Base-by-base conservation (phyloP, 2,329 filamentous ascomycete species). In the Fusarium domesticum region DNA sequence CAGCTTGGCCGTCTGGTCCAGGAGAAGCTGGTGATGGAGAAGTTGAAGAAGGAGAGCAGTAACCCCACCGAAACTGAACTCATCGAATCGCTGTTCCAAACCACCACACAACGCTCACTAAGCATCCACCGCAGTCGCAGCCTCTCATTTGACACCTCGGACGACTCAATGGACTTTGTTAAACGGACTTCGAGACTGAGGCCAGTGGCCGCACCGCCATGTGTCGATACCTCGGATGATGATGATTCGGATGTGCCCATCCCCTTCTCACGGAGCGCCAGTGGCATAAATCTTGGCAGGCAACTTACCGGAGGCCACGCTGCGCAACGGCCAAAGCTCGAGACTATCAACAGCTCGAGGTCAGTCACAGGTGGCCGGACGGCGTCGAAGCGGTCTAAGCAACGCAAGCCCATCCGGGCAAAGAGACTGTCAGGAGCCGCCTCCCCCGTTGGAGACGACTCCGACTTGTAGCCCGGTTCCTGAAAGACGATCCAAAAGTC, bases 11-110 rank as follows among this genome's bases (percentile, higher is more conserved):
- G 75, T 25, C 45, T 70, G 19, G 65, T 76, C 5, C 65, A 70
- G 14, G 71, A 73, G 53, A 74, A 68, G 60, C 61, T 74, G 17
- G 64, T 72, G 42, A 70, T 71, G 57, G 73, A 74, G 48, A 74
- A 69, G 58, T 60, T 75, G 30, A 70, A 64, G 43, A 73, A 65
- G 50, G 69, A 57, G 25, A 60, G 70, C 53, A 64, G 44, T 45
- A 61, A 62, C 36, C 64, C 61, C 5, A 69, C 73, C 18, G 72
- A 75, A 56, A 59, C 62, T n/a, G 70, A 72, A 48, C 58, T 72
- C 37, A 72, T 72, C 41, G 69, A 72, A 38, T 70, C 67, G 1
- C 62, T 72, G 12, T 71, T 72, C 48, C 55, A 54, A 15, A 58
- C 57, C 7, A 58, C 63, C 17, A 64, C 59, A 35, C 64, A 58